These are phyloP conservation scores for Panicum hallii DNA, from an alignment of 202 grass and related monocot species.

Conservation along the genomic window DNA sequence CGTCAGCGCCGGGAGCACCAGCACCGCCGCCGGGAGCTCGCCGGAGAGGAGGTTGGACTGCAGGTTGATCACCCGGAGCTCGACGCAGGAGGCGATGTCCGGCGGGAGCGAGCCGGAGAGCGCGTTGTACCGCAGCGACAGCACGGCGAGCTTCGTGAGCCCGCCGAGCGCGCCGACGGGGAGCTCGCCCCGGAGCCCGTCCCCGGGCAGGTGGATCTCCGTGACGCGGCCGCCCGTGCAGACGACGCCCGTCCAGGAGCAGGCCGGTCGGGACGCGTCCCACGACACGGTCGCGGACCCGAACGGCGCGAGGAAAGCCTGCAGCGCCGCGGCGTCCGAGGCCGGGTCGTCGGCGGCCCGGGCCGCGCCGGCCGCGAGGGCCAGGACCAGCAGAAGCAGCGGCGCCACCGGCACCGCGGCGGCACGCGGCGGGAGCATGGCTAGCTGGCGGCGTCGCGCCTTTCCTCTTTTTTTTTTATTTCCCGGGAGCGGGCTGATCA, in stretches of 20 bases:
- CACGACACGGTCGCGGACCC: slow-evolving; percentile 52
- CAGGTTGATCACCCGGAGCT: slow-evolving; percentile 64
- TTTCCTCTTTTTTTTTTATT: background rate
- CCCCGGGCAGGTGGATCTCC: slow-evolving; percentile 68
- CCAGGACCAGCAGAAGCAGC: slow-evolving; percentile 22
- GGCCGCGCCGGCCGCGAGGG: slow-evolving; percentile 8
- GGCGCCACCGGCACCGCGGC: background rate
- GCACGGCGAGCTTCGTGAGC: slow-evolving; percentile 62
- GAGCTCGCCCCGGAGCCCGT: slow-evolving; percentile 61
- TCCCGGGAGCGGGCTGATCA: slow-evolving; percentile 2
- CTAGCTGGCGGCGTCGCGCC: background rate
- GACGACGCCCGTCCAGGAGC: slow-evolving; percentile 69
- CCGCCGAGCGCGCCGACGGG: slow-evolving; percentile 59
- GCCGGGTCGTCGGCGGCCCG: slow-evolving; percentile 50
- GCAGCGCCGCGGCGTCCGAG: slow-evolving; percentile 64
- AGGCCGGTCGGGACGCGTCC: slow-evolving; percentile 49
- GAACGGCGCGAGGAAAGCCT: slow-evolving; percentile 67
- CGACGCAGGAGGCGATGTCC: slow-evolving; percentile 56
- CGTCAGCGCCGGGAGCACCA: slow-evolving; percentile 47
- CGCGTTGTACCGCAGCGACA: slow-evolving; percentile 81
- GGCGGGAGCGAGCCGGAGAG: slow-evolving; percentile 67
- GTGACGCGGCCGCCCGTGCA: slow-evolving; percentile 62
- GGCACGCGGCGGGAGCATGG: slow-evolving; percentile 42
- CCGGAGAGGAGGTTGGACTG: slow-evolving; percentile 69
- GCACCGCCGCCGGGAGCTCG: slow-evolving; percentile 47